Base-by-base conservation (phyloP, 2,329 filamentous ascomycete species). In the Diplocarpon mali region DNA sequence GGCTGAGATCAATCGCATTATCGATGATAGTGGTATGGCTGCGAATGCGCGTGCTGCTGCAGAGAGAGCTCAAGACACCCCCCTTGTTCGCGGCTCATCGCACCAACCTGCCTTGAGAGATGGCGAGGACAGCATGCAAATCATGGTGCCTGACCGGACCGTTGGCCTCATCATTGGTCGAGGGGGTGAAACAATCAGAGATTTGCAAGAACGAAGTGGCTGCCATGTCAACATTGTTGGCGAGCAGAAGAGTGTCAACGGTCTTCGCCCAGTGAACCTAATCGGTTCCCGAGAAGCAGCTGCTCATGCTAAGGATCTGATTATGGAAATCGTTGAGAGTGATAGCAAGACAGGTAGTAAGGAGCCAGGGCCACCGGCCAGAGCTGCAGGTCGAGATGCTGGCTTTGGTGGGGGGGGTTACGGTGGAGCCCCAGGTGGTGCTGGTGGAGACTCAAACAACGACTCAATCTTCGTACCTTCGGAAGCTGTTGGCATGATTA, bases 221-320 rank as follows among this genome's bases (percentile, higher is more conserved):
- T 95, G 88, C 63, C 89, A 95, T 64, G 87, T 95, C 63, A 95
- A 95, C 64, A 95, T 95, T 59, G 85, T 94, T 34, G 85, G 85
- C 57, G 88, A 95, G 67, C 86, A 86, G 54, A 93, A 94, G 72
- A 94, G 86, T 60, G 76, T 94, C 54, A 93, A 93, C 60, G 88
- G 88, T 36, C 71, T 94, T 50, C 80, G 88, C 40, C 88, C 89
- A 24, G 87, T 95, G 51, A 95, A 95, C 62, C 72, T 95, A 39
- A 94, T 94, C 55, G 88, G 88, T 47, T 80, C 80, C 35, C 76
- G 76, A 35, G 75, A 81, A 57, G 81, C 86, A 42, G 83, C 86
- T 39, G 78, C 78, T 38, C 75, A 78, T 51, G 88, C 88, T 32
- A 90, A 92, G 66, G 84, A 92, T 54, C 69, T 90, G 50, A 95